phyloP scores from a whole-genome alignment of 1,139 yeast species.

The Kodamaea arcana region DNA sequence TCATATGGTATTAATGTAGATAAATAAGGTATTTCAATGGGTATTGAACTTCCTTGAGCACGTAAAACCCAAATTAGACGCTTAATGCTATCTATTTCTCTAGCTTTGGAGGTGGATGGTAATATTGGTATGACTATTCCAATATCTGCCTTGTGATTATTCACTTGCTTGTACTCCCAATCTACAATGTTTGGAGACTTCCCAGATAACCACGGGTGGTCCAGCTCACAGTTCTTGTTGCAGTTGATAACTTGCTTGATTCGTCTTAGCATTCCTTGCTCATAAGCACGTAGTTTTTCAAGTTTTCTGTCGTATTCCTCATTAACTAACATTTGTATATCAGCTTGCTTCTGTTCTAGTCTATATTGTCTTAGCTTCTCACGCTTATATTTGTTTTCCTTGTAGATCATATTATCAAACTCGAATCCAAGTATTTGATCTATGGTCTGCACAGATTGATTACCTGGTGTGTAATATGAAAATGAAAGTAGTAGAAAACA shows the following conservation, averaged over 20 bases:
- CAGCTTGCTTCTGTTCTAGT: constrained; percentile 7
- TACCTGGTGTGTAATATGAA: background rate
- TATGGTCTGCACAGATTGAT: constrained; percentile 10
- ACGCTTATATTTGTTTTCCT: constrained; percentile 25
- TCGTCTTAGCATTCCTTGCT: constrained; percentile 18
- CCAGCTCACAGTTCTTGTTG: constrained; percentile 7
- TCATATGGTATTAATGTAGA: constrained; percentile 15
- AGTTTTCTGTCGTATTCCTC: constrained; percentile 10
- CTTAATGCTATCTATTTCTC: constrained; percentile 18
- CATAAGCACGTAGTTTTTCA: constrained; percentile 17
- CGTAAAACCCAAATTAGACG: constrained; percentile 26
- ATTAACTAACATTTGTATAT: constrained; percentile 11
- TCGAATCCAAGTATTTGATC: constrained; percentile 14
- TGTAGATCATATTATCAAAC: constrained; percentile 22
- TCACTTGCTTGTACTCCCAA: constrained; percentile 15
- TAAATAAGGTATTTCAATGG: constrained; percentile 25
- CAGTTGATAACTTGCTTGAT: constrained; percentile 8
- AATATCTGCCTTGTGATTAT: constrained; percentile 15
- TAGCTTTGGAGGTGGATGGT: constrained; percentile 12
- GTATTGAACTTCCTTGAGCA: constrained; percentile 24
- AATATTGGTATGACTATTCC: constrained; percentile 35
- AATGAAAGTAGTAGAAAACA: background rate
- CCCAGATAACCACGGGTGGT: constrained; percentile 17
- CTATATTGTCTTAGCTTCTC: constrained; percentile 8
- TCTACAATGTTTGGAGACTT: constrained; percentile 13